Percentiles rank a stretch among this genome's conserved stretches.
Evolutionary conservation across 495 filamentous ascomycete species (phyloP).

Genomic region (Daldinia childiae): DNA sequence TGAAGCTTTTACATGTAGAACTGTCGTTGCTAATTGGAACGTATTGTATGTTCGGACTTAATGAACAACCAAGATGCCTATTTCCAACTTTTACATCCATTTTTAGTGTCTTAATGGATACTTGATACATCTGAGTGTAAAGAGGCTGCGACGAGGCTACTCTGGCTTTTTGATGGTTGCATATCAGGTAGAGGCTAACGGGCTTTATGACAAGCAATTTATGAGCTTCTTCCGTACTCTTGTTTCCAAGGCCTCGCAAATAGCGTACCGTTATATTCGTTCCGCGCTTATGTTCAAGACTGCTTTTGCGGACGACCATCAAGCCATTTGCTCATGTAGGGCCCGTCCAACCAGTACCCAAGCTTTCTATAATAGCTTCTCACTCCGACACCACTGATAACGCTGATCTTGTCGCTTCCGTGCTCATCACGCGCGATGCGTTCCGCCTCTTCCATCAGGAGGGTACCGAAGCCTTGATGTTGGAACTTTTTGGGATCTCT

Average conservation of each 20-base stretch:
- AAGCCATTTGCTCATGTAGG: constrained; percentile 83
- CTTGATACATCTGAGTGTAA: too few relatives aligned
- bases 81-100: too few relatives aligned
- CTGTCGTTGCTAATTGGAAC: too few relatives aligned
- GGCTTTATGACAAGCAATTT: neutral
- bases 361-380: constrained; percentile 92
- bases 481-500: constrained; percentile 96
- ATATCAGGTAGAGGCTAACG: neutral
- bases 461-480: constrained; percentile 95
- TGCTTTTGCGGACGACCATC: constrained; percentile 50
- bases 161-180: too few relatives aligned
- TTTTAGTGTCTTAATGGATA: too few relatives aligned
- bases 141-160: too few relatives aligned
- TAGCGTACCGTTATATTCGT: neutral
- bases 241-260: neutral
- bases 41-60: too few relatives aligned
- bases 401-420: constrained; percentile 89
- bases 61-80: too few relatives aligned
- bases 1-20: too few relatives aligned
- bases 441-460: constrained; percentile 98
- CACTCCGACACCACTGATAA: constrained; percentile 95
- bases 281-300: constrained; percentile 5
- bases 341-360: constrained; percentile 91
- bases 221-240: neutral
- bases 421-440: constrained; percentile 94